Conservation (phyloP, 2,329 filamentous ascomycete genomes). For the Talaromyces sp. region DNA sequence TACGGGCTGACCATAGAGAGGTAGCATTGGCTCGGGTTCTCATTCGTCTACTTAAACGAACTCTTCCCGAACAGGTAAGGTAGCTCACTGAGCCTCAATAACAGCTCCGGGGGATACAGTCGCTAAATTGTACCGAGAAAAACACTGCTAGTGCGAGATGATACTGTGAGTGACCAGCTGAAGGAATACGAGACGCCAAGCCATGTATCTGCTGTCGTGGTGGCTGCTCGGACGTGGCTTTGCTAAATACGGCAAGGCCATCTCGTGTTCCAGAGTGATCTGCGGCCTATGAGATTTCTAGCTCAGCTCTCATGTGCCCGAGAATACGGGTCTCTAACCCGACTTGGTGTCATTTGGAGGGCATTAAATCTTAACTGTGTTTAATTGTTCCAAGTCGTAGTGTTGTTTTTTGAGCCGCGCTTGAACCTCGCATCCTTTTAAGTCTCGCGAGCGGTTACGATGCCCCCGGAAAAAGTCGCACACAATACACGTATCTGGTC, state of each 20-base stretch:
- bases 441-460: not conserved
- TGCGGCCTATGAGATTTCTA: slow-evolving; percentile 2
- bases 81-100: not conserved
- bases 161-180: not conserved
- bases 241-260: not conserved
- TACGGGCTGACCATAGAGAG: not conserved
- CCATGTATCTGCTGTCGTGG: not conserved
- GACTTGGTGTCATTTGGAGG: not conserved
- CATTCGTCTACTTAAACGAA: not conserved
- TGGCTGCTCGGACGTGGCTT: not conserved
- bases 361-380: not conserved
- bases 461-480: not conserved
- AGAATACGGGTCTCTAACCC: not conserved
- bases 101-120: not conserved
- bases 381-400: not conserved
- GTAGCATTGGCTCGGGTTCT: not conserved
- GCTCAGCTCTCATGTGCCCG: not conserved
- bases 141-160: not conserved
- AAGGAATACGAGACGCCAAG: slow-evolving; percentile 1
- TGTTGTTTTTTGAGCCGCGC: not conserved
- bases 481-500: not conserved
- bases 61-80: not conserved
- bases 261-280: not conserved
- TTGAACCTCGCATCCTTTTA: not conserved
- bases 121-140: not conserved